phyloP scores from a whole-genome alignment of 2,329 filamentous ascomycete species.

The Claviceps fusiformis region DNA sequence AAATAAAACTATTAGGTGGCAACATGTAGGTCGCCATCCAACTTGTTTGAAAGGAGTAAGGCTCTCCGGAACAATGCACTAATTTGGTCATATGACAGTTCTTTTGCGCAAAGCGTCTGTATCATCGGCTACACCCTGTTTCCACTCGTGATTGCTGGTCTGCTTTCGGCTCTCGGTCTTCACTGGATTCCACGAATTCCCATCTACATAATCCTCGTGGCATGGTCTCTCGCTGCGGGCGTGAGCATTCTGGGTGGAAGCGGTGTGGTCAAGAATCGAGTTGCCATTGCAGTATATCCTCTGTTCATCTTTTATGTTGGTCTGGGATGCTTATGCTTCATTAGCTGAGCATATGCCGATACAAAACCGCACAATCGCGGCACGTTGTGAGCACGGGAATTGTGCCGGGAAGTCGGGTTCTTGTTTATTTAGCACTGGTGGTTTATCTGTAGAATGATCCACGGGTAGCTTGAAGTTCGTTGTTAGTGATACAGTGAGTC shows the following conservation, averaged over 20 bases:
- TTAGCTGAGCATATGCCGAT: slow-evolving; percentile 48
- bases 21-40: slow-evolving; percentile 63
- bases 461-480: not conserved
- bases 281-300: slow-evolving; percentile 87
- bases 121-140: slow-evolving; percentile 98
- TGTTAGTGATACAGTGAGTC: not conserved
- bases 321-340: slow-evolving; percentile 90
- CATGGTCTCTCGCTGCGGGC: slow-evolving; percentile 88
- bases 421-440: not conserved
- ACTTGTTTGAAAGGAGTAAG: not conserved
- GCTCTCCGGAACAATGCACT: not conserved
- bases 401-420: not conserved
- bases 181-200: slow-evolving; percentile 75
- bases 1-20: slow-evolving; percentile 91
- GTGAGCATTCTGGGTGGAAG: slow-evolving; percentile 93
- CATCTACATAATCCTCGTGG: slow-evolving; percentile 75
- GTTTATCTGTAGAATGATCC: not conserved
- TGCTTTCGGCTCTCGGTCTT: slow-evolving; percentile 73
- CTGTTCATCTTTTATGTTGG: slow-evolving; percentile 91
- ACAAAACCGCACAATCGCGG: not conserved
- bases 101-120: slow-evolving; percentile 93
- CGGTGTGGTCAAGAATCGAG: slow-evolving; percentile 87
- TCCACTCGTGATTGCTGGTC: slow-evolving; percentile 81
- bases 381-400: not conserved
- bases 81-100: slow-evolving; percentile 37